Evolutionary conservation across 805 yeast genomes (phyloP), one percentile per base, ranked within the genome.

Genomic region (Cyberlindnera bimundalis): DNA sequence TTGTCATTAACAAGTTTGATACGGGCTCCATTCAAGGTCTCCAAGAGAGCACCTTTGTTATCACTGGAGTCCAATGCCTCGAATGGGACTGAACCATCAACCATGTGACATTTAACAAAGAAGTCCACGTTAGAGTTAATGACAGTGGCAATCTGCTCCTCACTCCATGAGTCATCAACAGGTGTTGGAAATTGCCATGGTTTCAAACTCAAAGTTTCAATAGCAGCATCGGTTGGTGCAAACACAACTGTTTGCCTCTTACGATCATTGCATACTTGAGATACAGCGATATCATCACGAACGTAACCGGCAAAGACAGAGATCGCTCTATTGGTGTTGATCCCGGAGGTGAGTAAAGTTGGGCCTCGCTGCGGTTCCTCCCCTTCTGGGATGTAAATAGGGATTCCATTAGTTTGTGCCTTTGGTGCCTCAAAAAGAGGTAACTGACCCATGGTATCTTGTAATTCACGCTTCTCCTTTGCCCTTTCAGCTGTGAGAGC

Each of bases 101-200:
- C 74, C 21, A 84, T 64, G 59, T 87, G 96, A 29, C 81, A 73
- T 43, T 73, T 67, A 21, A 86, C 70, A 51, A 84, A 87, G 44
- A 66, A 65, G 39, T 70, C 60, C 26, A 82, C 60, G 58, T 87
- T 87, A 13, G 64, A 53, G 16, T 64, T 57, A 5, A 79, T 71
- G 0, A 71, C 63, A 23, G 64, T 60, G 40, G 81, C 88, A 33
- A 73, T 70, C 17, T 68, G 66, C 35, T 60, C 58, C 27, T 70
- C 71, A 19, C 60, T 55, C 17, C 56, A 53, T 1, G 58, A 57
- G 6, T 64, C 68, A 17, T 67, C 67, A 13, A 77, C 65, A 5
- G 66, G 52, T 7, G 55, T 58, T 1, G 95, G 95, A 60, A 82
- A 87, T 56, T 82, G 81, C 96, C 95, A 88, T 16, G 96, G 96